Conservation (phyloP, 2,329 filamentous ascomycete genomes). For the Pseudocercospora fuligena region DNA sequence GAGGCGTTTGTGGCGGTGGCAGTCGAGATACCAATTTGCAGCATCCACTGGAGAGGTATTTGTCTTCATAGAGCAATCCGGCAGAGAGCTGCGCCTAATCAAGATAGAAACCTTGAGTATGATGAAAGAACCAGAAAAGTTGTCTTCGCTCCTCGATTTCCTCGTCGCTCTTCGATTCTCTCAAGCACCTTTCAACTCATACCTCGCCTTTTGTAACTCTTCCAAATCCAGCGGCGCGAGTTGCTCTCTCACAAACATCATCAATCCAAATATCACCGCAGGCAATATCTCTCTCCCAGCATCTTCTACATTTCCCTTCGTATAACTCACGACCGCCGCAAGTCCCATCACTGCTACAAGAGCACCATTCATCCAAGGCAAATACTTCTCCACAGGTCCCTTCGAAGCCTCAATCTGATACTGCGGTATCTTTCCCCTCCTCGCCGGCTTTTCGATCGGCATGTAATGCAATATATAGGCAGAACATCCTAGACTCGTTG, state of each 20-base stretch:
- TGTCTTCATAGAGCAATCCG: background rate
- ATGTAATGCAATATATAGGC: constrained; percentile 60
- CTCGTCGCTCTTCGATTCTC: no score
- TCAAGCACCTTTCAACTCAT: constrained; percentile 71
- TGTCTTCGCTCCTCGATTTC: background rate
- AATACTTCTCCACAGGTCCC: constrained; percentile 60
- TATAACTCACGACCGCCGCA: constrained; percentile 51
- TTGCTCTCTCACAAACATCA: constrained; percentile 66
- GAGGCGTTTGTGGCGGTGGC: constrained; percentile 16
- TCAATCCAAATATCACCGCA: constrained; percentile 62
- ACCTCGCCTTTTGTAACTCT: constrained; percentile 66
- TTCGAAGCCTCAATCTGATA: constrained; percentile 35
- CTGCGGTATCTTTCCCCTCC: constrained; percentile 39
- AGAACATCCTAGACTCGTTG: constrained; percentile 68
- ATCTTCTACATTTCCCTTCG: constrained; percentile 35
- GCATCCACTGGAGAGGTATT: background rate
- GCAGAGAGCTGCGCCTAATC: constrained; percentile 1
- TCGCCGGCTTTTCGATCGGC: constrained; percentile 56
- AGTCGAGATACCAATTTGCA: constrained; percentile 13
- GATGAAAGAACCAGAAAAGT: background rate
- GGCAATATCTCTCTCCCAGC: constrained; percentile 48
- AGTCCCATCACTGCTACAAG: constrained; percentile 60
- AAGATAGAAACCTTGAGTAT: background rate
- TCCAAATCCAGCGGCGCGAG: constrained; percentile 72
- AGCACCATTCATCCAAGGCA: constrained; percentile 65